These are phyloP conservation scores for Allantophomopsis lycopodina DNA, from an alignment of 2,329 filamentous ascomycete species.

Conservation along the genomic window DNA sequence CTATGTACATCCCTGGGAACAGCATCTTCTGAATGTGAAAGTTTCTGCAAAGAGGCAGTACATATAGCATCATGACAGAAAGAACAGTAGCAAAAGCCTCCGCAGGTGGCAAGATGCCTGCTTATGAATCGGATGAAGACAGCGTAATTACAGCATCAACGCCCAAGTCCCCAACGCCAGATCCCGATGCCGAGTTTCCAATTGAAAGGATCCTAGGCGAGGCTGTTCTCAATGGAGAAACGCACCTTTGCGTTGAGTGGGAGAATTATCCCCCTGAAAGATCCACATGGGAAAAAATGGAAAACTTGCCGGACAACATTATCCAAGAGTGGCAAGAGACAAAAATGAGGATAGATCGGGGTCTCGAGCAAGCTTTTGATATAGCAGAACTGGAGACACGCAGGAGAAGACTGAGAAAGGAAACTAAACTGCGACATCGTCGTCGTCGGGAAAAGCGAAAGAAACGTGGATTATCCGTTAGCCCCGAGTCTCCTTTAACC, in stretches of 20 bases:
- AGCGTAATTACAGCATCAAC: slow-evolving; percentile 29
- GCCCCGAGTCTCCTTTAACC: too few species aligned
- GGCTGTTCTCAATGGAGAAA: slow-evolving; percentile 17
- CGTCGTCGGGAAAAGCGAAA: slow-evolving; percentile 10
- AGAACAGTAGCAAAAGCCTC: slow-evolving; percentile 15
- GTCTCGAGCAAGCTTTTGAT: slow-evolving; percentile 10
- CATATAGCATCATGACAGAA: slow-evolving; percentile 3
- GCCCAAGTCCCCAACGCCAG: too few species aligned
- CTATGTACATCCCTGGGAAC: too few species aligned
- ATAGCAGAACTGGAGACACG: slow-evolving; percentile 6
- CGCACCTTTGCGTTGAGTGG: slow-evolving; percentile 51
- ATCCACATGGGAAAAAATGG: slow-evolving; percentile 37
- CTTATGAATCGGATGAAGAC: slow-evolving; percentile 8
- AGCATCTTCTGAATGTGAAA: too few species aligned
- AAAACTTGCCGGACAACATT: slow-evolving; percentile 24
- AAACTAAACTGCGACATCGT: slow-evolving; percentile 8
- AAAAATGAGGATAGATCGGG: slow-evolving; percentile 7
- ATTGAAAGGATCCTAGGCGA: slow-evolving; percentile 37
- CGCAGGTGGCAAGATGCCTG: slow-evolving; percentile 4
- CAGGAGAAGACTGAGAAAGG: slow-evolving; percentile 1
- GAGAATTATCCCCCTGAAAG: slow-evolving; percentile 39
- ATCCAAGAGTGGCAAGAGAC: slow-evolving; percentile 16
- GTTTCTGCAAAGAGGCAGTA: too few species aligned
- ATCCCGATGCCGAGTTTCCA: slow-evolving; percentile 18
- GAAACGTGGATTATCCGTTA: slow-evolving; percentile 1